phyloP scores from a whole-genome alignment of 495 filamentous ascomycete genomes.

The Jackrogersella multiformis region DNA sequence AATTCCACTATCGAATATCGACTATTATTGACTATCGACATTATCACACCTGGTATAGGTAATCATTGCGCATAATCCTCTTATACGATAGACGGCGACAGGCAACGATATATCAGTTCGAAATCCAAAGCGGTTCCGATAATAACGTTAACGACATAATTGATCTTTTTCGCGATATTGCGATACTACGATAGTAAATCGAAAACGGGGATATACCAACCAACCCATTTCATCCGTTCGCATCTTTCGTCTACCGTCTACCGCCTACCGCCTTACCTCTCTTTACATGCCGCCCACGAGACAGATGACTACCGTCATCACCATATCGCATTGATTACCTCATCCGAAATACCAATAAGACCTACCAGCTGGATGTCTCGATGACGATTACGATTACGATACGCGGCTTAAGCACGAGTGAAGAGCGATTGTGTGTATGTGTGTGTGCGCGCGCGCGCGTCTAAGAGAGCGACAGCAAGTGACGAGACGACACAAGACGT shows the following conservation, averaged over 20 bases:
- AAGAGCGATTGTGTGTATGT: constrained; percentile 28
- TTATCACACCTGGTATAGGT: not conserved
- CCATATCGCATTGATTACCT: constrained; percentile 23
- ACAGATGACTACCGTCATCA: constrained; percentile 1
- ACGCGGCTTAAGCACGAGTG: constrained; percentile 21
- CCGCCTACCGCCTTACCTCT: not conserved
- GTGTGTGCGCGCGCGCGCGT: constrained; percentile 31
- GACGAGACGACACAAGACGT: too few species aligned
- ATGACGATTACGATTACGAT: constrained; percentile 26
- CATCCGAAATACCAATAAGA: not conserved
- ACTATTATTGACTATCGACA: too few species aligned
- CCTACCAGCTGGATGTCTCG: constrained; percentile 27
- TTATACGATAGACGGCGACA: too few species aligned
- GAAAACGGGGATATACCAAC: constrained; percentile 16
- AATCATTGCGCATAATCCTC: constrained; percentile 19
- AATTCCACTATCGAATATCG: too few species aligned
- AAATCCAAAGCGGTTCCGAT: not conserved
- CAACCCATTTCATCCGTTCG: constrained; percentile 16
- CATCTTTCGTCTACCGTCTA: constrained; percentile 9
- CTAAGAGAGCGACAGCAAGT: constrained; percentile 19
- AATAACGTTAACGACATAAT: constrained; percentile 9
- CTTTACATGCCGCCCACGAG: constrained; percentile 18
- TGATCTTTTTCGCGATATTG: constrained; percentile 26
- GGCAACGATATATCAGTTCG: constrained; percentile 6
- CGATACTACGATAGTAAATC: too few species aligned